Percentiles rank a stretch among this genome's conserved stretches.
These are phyloP conservation scores for Sugiyamaella smithiae DNA, from an alignment of 805 yeast species.

Conservation along the genomic window DNA sequence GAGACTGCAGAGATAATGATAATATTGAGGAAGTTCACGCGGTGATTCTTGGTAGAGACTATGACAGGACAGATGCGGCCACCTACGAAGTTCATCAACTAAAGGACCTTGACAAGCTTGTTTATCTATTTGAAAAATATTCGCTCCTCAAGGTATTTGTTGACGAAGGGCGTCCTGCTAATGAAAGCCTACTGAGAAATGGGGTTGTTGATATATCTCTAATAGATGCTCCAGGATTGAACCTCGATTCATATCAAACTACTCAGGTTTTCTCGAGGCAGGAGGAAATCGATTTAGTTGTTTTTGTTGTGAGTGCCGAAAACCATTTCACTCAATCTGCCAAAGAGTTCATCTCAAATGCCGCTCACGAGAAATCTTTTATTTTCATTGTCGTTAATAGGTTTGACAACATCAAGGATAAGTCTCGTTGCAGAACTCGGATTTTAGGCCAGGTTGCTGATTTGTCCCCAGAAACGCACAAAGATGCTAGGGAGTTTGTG, in stretches of 20 bases:
- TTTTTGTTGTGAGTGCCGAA: conserved; percentile 94
- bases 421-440: conserved; percentile 69
- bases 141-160: conserved; percentile 76
- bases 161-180: conserved; percentile 64
- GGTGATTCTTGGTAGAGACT: conserved; percentile 47
- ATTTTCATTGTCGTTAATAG: conserved; percentile 92
- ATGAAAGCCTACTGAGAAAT: conserved; percentile 72
- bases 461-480: conserved; percentile 86
- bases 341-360: conserved; percentile 84
- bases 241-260: conserved; percentile 89
- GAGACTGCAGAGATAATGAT: conserved; percentile 74
- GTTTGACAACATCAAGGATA: conserved; percentile 82
- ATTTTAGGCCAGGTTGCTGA: conserved; percentile 82
- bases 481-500: conserved; percentile 84
- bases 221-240: conserved; percentile 97
- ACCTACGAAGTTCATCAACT: conserved; percentile 60
- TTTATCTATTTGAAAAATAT: conserved; percentile 68
- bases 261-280: conserved; percentile 93
- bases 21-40: conserved; percentile 93
- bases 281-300: conserved; percentile 94
- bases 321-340: conserved; percentile 94
- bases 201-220: conserved; percentile 90
- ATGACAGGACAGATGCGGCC: conserved; percentile 55
- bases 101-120: conserved; percentile 61
- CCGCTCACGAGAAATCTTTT: conserved; percentile 86